phyloP scores from a whole-genome alignment of 495 filamentous ascomycete species.

The Neurospora sp. region DNA sequence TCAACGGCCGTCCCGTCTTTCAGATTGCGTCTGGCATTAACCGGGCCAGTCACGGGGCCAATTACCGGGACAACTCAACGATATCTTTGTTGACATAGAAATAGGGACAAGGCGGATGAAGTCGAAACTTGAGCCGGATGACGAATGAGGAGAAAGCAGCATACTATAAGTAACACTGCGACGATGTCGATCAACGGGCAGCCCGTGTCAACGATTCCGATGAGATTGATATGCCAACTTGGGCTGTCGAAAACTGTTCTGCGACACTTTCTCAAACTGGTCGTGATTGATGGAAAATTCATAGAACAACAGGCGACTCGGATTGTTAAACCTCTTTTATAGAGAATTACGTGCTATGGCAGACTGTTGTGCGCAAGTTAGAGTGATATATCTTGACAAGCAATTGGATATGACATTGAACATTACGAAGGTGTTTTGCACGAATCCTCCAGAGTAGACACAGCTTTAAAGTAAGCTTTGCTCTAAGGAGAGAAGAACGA shows the following conservation, averaged over 20 bases:
- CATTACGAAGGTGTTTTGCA: background rate
- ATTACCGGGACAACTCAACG: background rate
- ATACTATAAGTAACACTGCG: background rate
- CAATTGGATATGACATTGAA: background rate
- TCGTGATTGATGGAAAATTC: background rate
- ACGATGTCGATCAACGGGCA: background rate
- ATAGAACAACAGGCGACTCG: background rate
- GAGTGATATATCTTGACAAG: background rate
- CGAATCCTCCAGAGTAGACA: background rate
- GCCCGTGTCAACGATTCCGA: background rate
- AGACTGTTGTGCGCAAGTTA: background rate
- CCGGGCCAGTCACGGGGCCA: conserved; percentile 9
- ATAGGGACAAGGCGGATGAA: conserved; percentile 15
- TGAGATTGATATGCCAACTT: background rate
- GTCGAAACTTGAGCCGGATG: conserved; percentile 15
- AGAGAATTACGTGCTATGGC: background rate
- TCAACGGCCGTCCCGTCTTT: conserved; percentile 18
- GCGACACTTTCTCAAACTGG: background rate
- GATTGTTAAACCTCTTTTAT: background rate
- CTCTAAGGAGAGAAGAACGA: background rate
- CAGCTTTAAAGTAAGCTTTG: background rate
- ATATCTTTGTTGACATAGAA: conserved; percentile 3
- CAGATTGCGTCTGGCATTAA: conserved; percentile 15
- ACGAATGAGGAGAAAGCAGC: conserved; percentile 1
- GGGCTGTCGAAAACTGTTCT: background rate